Evolutionary conservation across 1,284 basidiomycete species (phyloP).

Genomic region (Gomphus bonarii): DNA sequence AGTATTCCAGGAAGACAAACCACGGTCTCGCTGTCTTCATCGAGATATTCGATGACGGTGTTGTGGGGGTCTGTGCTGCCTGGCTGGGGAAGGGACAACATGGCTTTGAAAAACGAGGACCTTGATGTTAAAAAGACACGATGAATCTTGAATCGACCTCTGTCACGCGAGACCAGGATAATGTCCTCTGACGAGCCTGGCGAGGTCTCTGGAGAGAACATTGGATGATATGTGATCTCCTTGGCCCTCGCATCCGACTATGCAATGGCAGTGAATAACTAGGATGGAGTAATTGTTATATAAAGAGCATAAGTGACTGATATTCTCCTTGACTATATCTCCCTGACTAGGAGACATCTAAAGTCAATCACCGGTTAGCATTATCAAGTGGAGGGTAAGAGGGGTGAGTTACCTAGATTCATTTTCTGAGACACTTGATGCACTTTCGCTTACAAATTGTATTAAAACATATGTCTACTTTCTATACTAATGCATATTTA

Average conservation of each 20-base stretch:
- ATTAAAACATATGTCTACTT: too few relatives aligned
- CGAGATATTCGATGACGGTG: constrained; percentile 21
- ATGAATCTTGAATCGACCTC: constrained; percentile 43
- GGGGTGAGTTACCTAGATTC: too few relatives aligned
- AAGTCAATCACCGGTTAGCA: too few relatives aligned
- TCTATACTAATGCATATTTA: not conserved
- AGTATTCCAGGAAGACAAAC: constrained; percentile 44
- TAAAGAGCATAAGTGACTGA: too few relatives aligned
- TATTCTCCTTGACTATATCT: too few relatives aligned
- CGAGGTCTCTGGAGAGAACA: not conserved
- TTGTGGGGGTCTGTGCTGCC: not conserved
- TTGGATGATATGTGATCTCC: constrained; percentile 29
- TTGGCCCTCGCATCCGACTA: too few relatives aligned
- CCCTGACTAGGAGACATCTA: too few relatives aligned
- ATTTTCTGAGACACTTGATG: too few relatives aligned
- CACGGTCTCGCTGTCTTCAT: constrained; percentile 43
- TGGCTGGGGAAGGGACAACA: constrained; percentile 43
- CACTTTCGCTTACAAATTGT: too few relatives aligned
- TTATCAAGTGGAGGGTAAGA: too few relatives aligned
- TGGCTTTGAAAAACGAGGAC: constrained; percentile 48
- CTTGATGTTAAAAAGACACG: constrained; percentile 49
- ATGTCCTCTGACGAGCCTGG: constrained; percentile 34
- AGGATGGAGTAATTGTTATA: too few relatives aligned
- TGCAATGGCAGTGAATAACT: too few relatives aligned
- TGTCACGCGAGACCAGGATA: constrained; percentile 34